A percentile compares a stretch with the other conserved stretches of the same genome.
phyloP scores from a whole-genome alignment of 768 basidiomycete species.

The Boletus coccyginus region DNA sequence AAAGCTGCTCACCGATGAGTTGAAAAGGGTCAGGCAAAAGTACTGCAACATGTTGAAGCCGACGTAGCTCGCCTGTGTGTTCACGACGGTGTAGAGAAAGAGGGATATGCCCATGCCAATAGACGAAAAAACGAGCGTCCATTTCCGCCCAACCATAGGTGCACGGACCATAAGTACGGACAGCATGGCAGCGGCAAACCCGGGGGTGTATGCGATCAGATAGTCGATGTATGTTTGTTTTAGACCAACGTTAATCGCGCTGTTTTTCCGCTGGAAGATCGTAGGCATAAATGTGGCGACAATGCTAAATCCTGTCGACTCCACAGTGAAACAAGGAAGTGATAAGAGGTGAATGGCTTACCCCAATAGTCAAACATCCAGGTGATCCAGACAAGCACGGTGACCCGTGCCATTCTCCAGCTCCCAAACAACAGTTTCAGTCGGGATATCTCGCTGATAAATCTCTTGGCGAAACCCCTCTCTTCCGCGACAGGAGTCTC shows the following conservation, averaged over 20 bases:
- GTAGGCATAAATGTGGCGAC: constrained; percentile 4
- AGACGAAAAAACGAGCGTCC: constrained; percentile 16
- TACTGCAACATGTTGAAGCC: constrained; percentile 8
- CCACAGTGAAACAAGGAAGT: background rate
- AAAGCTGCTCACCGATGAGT: background rate
- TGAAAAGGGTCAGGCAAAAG: constrained; percentile 13
- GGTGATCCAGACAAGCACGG: constrained; percentile 9
- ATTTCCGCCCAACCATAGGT: constrained; percentile 14
- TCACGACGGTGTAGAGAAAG: constrained; percentile 9
- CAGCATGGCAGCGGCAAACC: constrained; percentile 1
- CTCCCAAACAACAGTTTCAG: constrained; percentile 14
- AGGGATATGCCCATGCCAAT: constrained; percentile 3
- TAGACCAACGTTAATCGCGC: constrained; percentile 2
- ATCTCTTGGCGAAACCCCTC: background rate
- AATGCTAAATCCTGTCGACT: background rate
- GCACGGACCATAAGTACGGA: constrained; percentile 11
- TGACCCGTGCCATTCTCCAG: constrained; percentile 10
- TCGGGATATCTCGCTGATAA: constrained; percentile 7
- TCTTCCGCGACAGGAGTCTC: background rate
- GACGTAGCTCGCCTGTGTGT: constrained; percentile 10
- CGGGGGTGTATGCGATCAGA: constrained; percentile 6
- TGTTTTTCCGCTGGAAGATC: constrained; percentile 15
- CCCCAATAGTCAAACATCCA: constrained; percentile 17
- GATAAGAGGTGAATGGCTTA: background rate
- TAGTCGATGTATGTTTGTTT: constrained; percentile 12